Base-by-base conservation (phyloP, 2,329 filamentous ascomycete genomes). In the Aspergillus latus region DNA sequence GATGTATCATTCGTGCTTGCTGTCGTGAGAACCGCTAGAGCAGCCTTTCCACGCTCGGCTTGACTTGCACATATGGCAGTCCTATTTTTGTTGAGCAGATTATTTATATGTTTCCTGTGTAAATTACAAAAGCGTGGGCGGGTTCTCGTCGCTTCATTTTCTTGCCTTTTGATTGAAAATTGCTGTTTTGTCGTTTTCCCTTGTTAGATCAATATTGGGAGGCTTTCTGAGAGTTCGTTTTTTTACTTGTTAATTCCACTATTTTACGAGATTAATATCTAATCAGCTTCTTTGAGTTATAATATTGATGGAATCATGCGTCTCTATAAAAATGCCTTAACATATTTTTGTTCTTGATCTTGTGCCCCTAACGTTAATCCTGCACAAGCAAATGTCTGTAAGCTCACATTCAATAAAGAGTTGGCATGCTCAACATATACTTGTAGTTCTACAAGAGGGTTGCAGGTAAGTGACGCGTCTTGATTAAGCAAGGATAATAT, bases 101-200 rank as follows among this genome's bases (percentile, higher is more conserved):
- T 49, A 30, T 29, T 21, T 21, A 21, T 16, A 44, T 3, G 16
- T 54, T 54, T 53, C 52, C 49, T 37, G n/a, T 71, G 66, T 72
- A 71, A 66, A 72, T 66, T 71, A 72, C 60, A 71, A 70, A 70
- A 69, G 69, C 66, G 64, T 68, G 68, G 66, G 67, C 64, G 60
- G 68, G 64, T 62, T 61, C 46, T 58, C 21, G 54, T 57, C 49
- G 55, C 51, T 56, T 53, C 32, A 39, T 36, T 50, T 40, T 5
- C 13, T 9, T 54, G 34, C 30, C 36, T 16, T 13, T 53, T 36
- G 3, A 5, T 10, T 29, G 40, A 52, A 42, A 48, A 49, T 16
- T 52, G 36, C 40, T 13, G 30, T 37, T 40, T 11, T 45, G 26
- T 46, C 45, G 28, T 43, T 32, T 46, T 42, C 15, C 13, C 13